phyloP scores from a whole-genome alignment of 495 filamentous ascomycete genomes.

The Melanomma pulvis-pyrius region DNA sequence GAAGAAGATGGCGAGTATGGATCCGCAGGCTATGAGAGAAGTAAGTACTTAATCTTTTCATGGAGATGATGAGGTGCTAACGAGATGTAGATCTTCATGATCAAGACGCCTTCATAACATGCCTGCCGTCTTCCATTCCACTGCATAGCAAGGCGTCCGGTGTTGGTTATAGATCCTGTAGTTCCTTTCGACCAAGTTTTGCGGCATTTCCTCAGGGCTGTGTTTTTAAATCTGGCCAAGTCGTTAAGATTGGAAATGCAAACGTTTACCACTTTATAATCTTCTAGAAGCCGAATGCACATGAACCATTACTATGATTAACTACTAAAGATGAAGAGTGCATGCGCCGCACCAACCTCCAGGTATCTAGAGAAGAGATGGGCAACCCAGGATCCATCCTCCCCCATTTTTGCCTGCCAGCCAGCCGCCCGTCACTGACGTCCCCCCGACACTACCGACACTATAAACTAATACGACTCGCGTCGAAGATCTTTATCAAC shows the following conservation, averaged over 20 bases:
- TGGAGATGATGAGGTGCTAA: neutral
- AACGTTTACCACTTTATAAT: no score
- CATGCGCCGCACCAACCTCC: neutral
- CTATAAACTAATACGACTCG: slow-evolving; percentile 1
- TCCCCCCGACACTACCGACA: neutral
- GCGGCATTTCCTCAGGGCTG: no score
- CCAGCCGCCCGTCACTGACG: neutral
- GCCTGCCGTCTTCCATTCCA: neutral
- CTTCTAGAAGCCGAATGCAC: no score
- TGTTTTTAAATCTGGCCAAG: no score
- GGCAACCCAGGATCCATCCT: neutral
- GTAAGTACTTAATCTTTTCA: slow-evolving; percentile 45
- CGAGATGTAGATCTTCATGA: slow-evolving; percentile 31
- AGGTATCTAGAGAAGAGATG: neutral
- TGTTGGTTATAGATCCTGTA: neutral
- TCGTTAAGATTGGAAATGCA: no score
- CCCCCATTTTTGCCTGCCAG: neutral
- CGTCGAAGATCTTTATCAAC: neutral
- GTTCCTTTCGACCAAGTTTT: no score
- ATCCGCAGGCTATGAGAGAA: slow-evolving; percentile 75
- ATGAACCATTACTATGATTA: no score
- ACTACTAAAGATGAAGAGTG: neutral
- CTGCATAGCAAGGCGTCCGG: slow-evolving; percentile 31
- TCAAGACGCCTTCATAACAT: slow-evolving; percentile 14
- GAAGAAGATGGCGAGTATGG: slow-evolving; percentile 73